Percentiles rank a stretch among this genome's conserved stretches.
Conservation (phyloP, 139 green algal species). For the Volvox africanus region DNA sequence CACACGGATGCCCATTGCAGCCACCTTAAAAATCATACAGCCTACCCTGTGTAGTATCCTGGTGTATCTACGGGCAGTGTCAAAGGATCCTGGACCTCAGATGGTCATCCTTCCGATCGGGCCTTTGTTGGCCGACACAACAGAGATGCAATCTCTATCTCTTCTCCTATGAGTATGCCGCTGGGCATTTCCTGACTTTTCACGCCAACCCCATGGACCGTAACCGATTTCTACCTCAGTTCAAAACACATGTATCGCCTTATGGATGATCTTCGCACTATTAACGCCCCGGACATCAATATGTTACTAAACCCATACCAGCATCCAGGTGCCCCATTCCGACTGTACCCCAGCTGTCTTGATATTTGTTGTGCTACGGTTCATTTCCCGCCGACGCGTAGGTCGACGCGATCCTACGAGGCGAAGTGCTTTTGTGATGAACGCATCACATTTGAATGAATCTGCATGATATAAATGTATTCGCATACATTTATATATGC, state of each 20-base stretch:
- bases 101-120: too few relatives aligned
- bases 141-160: constrained; percentile 14
- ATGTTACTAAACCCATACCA: background rate
- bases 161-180: background rate
- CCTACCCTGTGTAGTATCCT: background rate
- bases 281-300: constrained; percentile 1
- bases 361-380: too few relatives aligned
- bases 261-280: background rate
- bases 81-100: too few relatives aligned
- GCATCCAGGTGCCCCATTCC: background rate
- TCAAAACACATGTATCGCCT: constrained; percentile 1
- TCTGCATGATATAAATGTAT: too few relatives aligned
- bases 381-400: too few relatives aligned
- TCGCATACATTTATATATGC: too few relatives aligned
- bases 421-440: too few relatives aligned
- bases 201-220: background rate
- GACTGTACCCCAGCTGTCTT: background rate
- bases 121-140: too few relatives aligned
- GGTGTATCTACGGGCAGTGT: too few relatives aligned
- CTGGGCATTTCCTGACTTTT: background rate
- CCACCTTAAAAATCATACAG: background rate
- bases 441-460: too few relatives aligned
- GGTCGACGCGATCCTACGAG: too few relatives aligned
- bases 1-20: background rate
- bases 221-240: background rate